A percentile compares a stretch with the other conserved stretches of the same genome.
Evolutionary conservation across 495 filamentous ascomycete genomes (phyloP).

Genomic region (Friedmanniomyces simplex): DNA sequence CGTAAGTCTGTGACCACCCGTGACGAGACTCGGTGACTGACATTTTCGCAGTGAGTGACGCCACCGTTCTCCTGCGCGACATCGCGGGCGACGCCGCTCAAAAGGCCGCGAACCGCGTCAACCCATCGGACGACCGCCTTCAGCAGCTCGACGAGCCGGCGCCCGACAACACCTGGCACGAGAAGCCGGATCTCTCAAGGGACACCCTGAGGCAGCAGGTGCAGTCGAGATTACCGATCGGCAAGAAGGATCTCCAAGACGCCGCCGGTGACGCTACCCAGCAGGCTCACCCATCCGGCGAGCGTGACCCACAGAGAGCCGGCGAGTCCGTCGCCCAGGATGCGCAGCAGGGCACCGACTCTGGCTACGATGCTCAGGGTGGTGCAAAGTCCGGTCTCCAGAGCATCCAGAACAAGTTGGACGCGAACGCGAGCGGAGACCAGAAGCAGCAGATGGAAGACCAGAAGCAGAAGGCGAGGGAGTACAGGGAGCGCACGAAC

Average conservation of each 20-base stretch:
- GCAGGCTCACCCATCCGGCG: slow-evolving; percentile 39
- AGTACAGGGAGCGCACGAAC: slow-evolving; percentile 49
- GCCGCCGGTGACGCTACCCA: slow-evolving; percentile 41
- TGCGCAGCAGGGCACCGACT: slow-evolving; percentile 34
- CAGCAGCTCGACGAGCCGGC: slow-evolving; percentile 70
- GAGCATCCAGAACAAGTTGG: slow-evolving; percentile 40
- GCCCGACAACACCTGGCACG: slow-evolving; percentile 87
- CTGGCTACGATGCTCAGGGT: slow-evolving; percentile 45
- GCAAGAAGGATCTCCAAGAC: slow-evolving; percentile 41
- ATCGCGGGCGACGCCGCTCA: slow-evolving; percentile 82
- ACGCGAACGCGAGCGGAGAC: slow-evolving; percentile 50
- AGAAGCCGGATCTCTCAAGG: slow-evolving; percentile 67
- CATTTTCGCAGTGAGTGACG: slow-evolving; percentile 60
- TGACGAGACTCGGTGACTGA: slow-evolving; percentile 24
- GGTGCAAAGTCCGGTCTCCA: slow-evolving; percentile 42
- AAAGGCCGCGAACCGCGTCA: slow-evolving; percentile 67
- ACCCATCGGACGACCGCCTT: slow-evolving; percentile 70
- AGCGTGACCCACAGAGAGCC: slow-evolving; percentile 41
- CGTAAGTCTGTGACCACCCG: slow-evolving; percentile 44
- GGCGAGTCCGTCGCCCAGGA: slow-evolving; percentile 38
- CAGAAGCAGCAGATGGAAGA: slow-evolving; percentile 39
- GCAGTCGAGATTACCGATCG: slow-evolving; percentile 42
- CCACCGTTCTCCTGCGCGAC: slow-evolving; percentile 70
- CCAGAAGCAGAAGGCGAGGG: slow-evolving; percentile 46
- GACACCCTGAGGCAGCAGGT: slow-evolving; percentile 59